Conservation (phyloP, 1,139 yeast genomes). For the Pichia sp. region DNA sequence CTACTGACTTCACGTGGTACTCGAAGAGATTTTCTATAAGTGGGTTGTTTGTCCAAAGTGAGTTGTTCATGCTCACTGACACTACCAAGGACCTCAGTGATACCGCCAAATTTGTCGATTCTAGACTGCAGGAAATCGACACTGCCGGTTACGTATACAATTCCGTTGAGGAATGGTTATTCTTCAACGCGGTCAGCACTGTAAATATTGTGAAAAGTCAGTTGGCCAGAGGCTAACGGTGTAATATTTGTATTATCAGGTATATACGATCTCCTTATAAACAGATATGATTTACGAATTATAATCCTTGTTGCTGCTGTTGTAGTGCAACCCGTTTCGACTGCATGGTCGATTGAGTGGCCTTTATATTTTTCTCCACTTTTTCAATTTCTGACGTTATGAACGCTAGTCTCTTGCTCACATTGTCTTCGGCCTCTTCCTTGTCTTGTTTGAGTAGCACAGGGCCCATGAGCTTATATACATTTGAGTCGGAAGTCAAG, state of each 20-base stretch:
- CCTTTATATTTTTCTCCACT: slow-evolving; percentile 55
- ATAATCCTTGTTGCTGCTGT: neutral
- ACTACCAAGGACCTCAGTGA: slow-evolving; percentile 48
- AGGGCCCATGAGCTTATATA: slow-evolving; percentile 88
- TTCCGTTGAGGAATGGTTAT: slow-evolving; percentile 67
- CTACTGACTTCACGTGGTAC: slow-evolving; percentile 92
- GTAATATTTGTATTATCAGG: neutral
- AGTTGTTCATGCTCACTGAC: slow-evolving; percentile 78
- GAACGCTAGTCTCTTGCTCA: slow-evolving; percentile 82
- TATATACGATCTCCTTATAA: neutral
- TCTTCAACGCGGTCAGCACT: slow-evolving; percentile 63
- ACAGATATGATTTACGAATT: neutral
- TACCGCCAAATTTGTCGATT: slow-evolving; percentile 63
- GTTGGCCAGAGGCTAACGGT: slow-evolving; percentile 52
- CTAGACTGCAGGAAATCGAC: slow-evolving; percentile 52
- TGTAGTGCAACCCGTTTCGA: slow-evolving; percentile 4
- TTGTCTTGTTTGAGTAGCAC: slow-evolving; percentile 85
- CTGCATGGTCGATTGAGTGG: slow-evolving; percentile 38
- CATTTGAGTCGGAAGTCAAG: slow-evolving; percentile 49
- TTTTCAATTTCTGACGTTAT: slow-evolving; percentile 70
- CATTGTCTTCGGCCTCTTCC: slow-evolving; percentile 75
- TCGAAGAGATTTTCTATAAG: slow-evolving; percentile 72
- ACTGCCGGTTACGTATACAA: slow-evolving; percentile 56
- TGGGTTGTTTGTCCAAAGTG: slow-evolving; percentile 66
- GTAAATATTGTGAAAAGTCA: slow-evolving; percentile 70